Evolutionary conservation across 2,329 filamentous ascomycete species (phyloP).

Genomic region (Colletotrichum kahawae): DNA sequence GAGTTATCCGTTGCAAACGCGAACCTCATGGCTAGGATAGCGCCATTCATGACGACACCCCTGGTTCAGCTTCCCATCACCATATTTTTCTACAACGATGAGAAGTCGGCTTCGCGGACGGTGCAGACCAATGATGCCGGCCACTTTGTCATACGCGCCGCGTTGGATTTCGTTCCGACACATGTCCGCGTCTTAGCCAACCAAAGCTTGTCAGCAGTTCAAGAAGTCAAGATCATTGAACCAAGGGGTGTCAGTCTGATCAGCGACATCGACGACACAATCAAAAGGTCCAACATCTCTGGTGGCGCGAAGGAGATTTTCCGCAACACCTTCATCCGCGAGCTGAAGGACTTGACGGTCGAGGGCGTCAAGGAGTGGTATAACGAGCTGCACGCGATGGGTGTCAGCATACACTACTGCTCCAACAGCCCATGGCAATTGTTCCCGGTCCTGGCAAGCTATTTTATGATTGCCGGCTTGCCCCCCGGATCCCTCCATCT

Average conservation of each 20-base stretch:
- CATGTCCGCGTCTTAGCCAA: constrained; percentile 87
- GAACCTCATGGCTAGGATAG: constrained; percentile 85
- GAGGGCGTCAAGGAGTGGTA: constrained; percentile 95
- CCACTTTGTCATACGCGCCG: constrained; percentile 82
- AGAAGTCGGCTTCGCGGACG: constrained; percentile 81
- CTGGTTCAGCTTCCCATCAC: constrained; percentile 80
- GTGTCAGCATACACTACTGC: constrained; percentile 92
- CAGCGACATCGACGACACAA: constrained; percentile 96
- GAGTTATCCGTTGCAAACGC: constrained; percentile 83
- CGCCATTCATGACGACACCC: constrained; percentile 88
- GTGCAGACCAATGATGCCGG: constrained; percentile 87
- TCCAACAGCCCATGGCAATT: constrained; percentile 99
- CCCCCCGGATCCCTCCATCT: constrained; percentile 91
- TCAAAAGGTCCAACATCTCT: constrained; percentile 92
- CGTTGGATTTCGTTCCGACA: constrained; percentile 88
- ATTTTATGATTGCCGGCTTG: constrained; percentile 79
- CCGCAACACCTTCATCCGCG: constrained; percentile 91
- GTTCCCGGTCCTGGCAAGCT: constrained; percentile 86
- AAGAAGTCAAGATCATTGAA: constrained; percentile 79
- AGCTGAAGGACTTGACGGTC: constrained; percentile 80
- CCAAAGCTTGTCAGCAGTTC: constrained; percentile 81
- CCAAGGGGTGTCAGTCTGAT: constrained; percentile 87
- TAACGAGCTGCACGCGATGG: constrained; percentile 73
- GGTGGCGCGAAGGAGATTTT: constrained; percentile 92
- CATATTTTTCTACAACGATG: constrained; percentile 92